Evolutionary conservation across 73 alveolate species (phyloP).

Genomic region (Tetrahymena borealis): DNA sequence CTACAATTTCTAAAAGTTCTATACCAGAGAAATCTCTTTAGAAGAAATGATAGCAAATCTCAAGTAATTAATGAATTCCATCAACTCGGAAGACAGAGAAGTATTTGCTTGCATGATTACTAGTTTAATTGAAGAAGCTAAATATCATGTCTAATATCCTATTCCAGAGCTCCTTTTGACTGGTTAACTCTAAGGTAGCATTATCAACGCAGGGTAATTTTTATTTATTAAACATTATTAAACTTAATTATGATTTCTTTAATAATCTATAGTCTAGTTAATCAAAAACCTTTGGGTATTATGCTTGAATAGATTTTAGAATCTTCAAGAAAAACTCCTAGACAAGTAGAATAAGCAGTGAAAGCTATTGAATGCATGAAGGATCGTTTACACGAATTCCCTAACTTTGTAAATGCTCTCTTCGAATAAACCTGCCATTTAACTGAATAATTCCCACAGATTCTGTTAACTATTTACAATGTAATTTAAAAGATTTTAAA

Average conservation of each 20-base stretch:
- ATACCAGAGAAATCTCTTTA: conserved; percentile 72
- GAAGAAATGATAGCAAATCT: conserved; percentile 72
- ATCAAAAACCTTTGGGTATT: conserved; percentile 70
- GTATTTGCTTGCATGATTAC: conserved; percentile 97
- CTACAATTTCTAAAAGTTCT: conserved; percentile 78
- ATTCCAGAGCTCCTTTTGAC: conserved; percentile 81
- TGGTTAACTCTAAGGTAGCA: conserved; percentile 85
- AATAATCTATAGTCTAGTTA: conserved; percentile 61
- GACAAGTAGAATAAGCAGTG: conserved; percentile 66
- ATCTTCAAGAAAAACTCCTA: conserved; percentile 76
- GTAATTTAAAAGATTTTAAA: not conserved
- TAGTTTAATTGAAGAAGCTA: conserved; percentile 91
- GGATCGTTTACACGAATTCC: conserved; percentile 54
- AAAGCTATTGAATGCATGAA: conserved; percentile 65
- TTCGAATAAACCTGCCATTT: not conserved
- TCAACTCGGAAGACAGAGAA: conserved; percentile 76
- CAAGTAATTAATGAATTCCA: conserved; percentile 68
- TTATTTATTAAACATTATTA: not conserved
- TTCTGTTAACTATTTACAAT: not conserved
- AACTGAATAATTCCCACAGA: not conserved
- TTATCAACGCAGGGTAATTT: conserved; percentile 14
- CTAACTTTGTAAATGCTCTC: conserved; percentile 33
- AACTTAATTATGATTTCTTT: conserved; percentile 2
- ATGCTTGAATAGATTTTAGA: conserved; percentile 81
- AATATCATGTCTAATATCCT: conserved; percentile 93